Evolutionary conservation across 2,329 filamentous ascomycete genomes (phyloP), one percentile per base, ranked within the genome.

Genomic region (Neophaeococcomyces aloes): DNA sequence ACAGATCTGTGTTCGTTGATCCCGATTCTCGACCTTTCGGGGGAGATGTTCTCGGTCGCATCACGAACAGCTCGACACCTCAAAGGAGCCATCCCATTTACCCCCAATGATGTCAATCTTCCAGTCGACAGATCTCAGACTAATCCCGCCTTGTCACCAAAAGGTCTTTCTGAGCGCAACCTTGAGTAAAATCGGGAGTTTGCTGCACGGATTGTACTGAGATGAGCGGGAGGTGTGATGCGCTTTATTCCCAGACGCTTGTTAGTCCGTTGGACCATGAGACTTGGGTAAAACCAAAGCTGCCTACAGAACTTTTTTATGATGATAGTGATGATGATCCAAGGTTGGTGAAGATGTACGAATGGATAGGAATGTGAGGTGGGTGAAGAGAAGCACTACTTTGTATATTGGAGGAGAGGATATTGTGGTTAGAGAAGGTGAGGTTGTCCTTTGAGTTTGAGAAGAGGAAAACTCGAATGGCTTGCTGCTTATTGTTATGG

Each of bases 41-140:
- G 13, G 31, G 6, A 27, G 23, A 27, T 27, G 31, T 33, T 14
- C n/a, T 14, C 17, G 31, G n/a, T 14, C 17, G n/a, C 17, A 33
- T 33, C 31, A 13, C 13, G 31, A 33, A 33, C 31, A 33, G 31
- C 17, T 33, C 31, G 31, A 33, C 31, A 33, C n/a, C 17, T 18
- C 23, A 27, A 33, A 33, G 31, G 31, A 33, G 31, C 31, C 31
- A 33, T 33, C 17, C 31, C 7, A 7, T n/a, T n/a, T n/a, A 14
- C 31, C 31, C 5, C 31, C 31, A n/a, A 33, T 33, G 17, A 18
- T 33, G 31, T 33, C 31, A 33, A 33, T 33, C n/a, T 33, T 33
- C 31, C 31, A 33, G 31, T 33, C 31, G 31, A 33, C 31, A 33
- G 31, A 33, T 33, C 31, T 33, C n/a, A 33, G 31, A 33, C n/a